These are phyloP conservation scores for Cryptococcus deneoformans DNA, from an alignment of 1,284 basidiomycete genomes.

Conservation along the genomic window DNA sequence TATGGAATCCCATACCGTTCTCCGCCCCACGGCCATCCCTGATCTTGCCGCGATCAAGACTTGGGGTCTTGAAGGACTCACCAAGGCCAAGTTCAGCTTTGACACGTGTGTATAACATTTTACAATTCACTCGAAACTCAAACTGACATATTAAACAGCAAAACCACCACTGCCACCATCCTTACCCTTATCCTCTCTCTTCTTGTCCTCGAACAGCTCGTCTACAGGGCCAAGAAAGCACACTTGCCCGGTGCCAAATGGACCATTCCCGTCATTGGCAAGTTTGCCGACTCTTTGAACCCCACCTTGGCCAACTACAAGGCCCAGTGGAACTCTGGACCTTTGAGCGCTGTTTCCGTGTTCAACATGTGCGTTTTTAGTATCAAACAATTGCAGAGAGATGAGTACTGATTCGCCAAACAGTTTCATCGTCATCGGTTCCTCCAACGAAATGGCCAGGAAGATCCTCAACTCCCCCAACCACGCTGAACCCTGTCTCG, in stretches of 20 bases:
- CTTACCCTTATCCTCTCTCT: constrained; percentile 45
- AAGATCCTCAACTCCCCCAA: constrained; percentile 90
- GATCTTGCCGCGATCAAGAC: constrained; percentile 33
- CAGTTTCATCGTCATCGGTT: constrained; percentile 96
- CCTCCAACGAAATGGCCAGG: constrained; percentile 82
- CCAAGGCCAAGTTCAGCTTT: constrained; percentile 35
- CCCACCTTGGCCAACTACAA: constrained; percentile 87
- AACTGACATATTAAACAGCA: constrained; percentile 20
- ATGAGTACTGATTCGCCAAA: background rate
- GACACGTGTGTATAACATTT: constrained; percentile 34
- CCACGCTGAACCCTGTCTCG: constrained; percentile 89
- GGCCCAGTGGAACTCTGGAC: constrained; percentile 81
- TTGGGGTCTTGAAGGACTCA: constrained; percentile 44
- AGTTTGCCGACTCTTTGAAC: constrained; percentile 83
- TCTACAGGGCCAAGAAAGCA: constrained; percentile 82
- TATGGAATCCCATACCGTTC: constrained; percentile 38
- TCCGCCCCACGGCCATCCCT: constrained; percentile 37
- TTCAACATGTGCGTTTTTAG: constrained; percentile 78
- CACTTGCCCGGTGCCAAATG: constrained; percentile 80
- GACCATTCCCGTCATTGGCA: constrained; percentile 94
- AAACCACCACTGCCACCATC: constrained; percentile 44
- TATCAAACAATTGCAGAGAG: background rate
- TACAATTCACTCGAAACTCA: background rate
- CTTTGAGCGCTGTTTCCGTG: constrained; percentile 80
- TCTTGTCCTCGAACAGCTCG: constrained; percentile 58